phyloP scores from a whole-genome alignment of 2,329 filamentous ascomycete genomes.

The Chrysosporium queenslandicum region DNA sequence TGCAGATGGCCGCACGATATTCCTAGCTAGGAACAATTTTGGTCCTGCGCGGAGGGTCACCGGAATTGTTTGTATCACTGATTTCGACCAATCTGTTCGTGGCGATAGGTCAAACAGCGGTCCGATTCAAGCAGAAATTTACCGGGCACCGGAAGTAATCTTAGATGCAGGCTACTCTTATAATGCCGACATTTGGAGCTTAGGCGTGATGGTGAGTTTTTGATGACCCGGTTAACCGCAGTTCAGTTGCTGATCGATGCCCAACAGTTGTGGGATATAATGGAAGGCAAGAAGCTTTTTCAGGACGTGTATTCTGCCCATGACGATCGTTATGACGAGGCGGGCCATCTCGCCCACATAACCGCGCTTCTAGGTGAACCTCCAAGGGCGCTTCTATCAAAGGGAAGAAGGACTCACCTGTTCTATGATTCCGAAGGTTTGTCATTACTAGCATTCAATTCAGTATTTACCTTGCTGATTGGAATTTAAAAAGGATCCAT shows the following conservation, averaged over 20 bases:
- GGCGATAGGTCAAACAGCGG: too few relatives aligned
- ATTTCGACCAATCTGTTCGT: conserved; percentile 27
- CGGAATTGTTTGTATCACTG: conserved; percentile 25
- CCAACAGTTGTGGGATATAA: conserved; percentile 21
- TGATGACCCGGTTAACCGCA: neutral
- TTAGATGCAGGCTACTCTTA: conserved; percentile 32
- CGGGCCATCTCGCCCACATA: conserved; percentile 36
- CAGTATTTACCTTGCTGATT: too few relatives aligned
- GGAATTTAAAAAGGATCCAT: too few relatives aligned
- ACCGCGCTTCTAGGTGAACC: conserved; percentile 35
- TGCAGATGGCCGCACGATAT: conserved; percentile 25
- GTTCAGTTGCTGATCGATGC: neutral
- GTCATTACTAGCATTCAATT: too few relatives aligned
- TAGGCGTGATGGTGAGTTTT: conserved; percentile 28
- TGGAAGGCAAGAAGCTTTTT: conserved; percentile 22
- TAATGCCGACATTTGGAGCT: conserved; percentile 35
- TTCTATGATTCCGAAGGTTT: too few relatives aligned
- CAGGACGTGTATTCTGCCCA: conserved; percentile 27
- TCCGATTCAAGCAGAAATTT: conserved; percentile 37
- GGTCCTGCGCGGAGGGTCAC: conserved; percentile 19
- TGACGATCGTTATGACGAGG: conserved; percentile 30
- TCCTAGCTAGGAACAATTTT: conserved; percentile 27
- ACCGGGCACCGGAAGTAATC: conserved; percentile 35
- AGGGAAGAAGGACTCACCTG: too few relatives aligned
- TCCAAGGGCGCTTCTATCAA: conserved; percentile 20